Evolutionary conservation across 2,329 filamentous ascomycete species (phyloP), one percentile per base, ranked within the genome.

Genomic region (Macrophomina tecta): DNA sequence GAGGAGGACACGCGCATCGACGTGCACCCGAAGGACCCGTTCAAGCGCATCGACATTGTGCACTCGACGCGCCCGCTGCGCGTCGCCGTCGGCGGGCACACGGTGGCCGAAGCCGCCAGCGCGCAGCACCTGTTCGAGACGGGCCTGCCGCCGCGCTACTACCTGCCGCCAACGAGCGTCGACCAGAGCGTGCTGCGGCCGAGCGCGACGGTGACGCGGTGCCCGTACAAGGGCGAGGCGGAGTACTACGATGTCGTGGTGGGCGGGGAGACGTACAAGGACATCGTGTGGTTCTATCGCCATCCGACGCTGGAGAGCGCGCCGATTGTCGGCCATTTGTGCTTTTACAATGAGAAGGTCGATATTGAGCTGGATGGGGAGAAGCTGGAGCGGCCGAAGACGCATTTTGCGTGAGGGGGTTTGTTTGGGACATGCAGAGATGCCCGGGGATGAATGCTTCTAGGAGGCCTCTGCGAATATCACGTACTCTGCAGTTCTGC

Each of bases 341-440:
- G 87, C 72, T 91, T 90, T 68, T 90, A 90, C 69, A 89, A 90
- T 69, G 89, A 91, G 74, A 88, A 87, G 76, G 86, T 91, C 1
- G 86, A 90, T 68, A 82, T 90, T n/a, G 78, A 81, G 66, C 69
- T 90, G 5, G 86, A 87, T 68, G 87, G 87, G 0, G 72, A 78
- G n/a, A 78, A 78, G 64, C 74, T 79, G 68, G 58, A 74, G 65
- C 69, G 66, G 46, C 58, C 60, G 12, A 60, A 46, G 40, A 34
- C 56, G 56, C 8, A 11, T 9, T 60, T 60, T 34, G 40, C 40
- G 16, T 60, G 56, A 60, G 6, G 28, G 4, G 16, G 30, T 12
- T 16, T 30, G 11, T 7, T 12, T 2, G 2, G 3, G 6, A 32
- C 30, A 23, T 2, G 9, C 28, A 14, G 28, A 12, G 4, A 7